Evolutionary conservation across 371 early-diverging fungal genomes (phyloP).

Genomic region (Umbelopsis sp.): DNA sequence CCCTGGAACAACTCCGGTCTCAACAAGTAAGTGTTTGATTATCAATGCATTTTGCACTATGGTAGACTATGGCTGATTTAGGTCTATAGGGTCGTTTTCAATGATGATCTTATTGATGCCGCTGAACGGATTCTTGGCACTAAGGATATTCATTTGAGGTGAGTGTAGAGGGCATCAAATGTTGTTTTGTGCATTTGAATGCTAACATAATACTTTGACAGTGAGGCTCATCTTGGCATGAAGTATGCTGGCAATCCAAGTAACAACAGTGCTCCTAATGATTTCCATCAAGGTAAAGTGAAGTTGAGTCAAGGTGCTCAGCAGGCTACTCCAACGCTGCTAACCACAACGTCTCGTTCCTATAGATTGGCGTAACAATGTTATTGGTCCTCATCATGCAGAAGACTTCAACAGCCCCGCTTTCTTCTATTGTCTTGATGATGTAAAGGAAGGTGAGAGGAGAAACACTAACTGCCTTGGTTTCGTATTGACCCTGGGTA

Average conservation of each 20-base stretch:
- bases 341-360: no score
- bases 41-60: not conserved
- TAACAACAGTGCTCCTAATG: slow-evolving; percentile 10
- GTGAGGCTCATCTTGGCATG: slow-evolving; percentile 14
- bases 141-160: slow-evolving; percentile 14
- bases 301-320: no score
- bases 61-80: not conserved
- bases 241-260: slow-evolving; percentile 16
- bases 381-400: not conserved
- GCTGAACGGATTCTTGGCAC: slow-evolving; percentile 14
- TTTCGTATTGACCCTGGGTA: not conserved
- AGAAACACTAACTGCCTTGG: not conserved
- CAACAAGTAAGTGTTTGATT: not conserved
- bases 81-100: not conserved
- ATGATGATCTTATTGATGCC: slow-evolving; percentile 10
- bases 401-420: slow-evolving; percentile 12
- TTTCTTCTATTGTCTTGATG: slow-evolving; percentile 15
- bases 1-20: slow-evolving; percentile 7
- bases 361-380: slow-evolving; percentile 8
- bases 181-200: no score
- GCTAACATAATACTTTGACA: not conserved
- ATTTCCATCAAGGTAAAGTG: slow-evolving; percentile 6
- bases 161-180: not conserved
- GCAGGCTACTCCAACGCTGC: no score
- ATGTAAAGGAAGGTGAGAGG: not conserved